Conservation (phyloP, 257 asterid species). For the Scutellaria galericulata region DNA sequence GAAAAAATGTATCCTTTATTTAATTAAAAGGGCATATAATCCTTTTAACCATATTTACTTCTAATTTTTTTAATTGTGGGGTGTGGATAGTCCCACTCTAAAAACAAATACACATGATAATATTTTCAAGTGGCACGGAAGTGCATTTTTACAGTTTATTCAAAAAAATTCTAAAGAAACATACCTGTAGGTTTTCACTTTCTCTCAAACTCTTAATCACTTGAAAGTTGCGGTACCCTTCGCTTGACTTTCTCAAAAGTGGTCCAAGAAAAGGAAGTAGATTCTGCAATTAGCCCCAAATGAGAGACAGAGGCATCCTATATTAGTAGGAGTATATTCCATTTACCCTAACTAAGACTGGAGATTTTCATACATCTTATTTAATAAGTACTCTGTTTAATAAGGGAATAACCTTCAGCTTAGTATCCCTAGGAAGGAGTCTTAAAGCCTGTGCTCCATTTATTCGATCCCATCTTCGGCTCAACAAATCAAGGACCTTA, state of each 20-base stretch:
- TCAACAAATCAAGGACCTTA: conserved; percentile 88
- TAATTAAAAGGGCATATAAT: too few species aligned
- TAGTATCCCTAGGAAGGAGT: conserved; percentile 89
- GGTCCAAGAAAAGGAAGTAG: conserved; percentile 95
- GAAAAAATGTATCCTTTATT: too few species aligned
- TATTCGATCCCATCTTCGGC: conserved; percentile 92
- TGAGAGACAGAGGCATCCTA: conserved; percentile 20
- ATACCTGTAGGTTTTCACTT: conserved; percentile 93
- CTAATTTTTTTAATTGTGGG: too few species aligned
- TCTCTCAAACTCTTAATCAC: conserved; percentile 90
- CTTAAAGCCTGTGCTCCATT: conserved; percentile 94
- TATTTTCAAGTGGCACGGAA: conserved; percentile 1
- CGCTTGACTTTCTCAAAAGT: conserved; percentile 88
- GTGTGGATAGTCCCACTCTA: too few species aligned
- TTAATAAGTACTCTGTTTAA: not conserved
- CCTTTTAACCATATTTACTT: too few species aligned
- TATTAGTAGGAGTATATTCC: conserved; percentile 19
- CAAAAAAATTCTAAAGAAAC: conserved; percentile 21
- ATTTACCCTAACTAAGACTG: conserved; percentile 15
- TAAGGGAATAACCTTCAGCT: conserved; percentile 66
- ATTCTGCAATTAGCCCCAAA: conserved; percentile 62
- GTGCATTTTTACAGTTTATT: conserved; percentile 17
- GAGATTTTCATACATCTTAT: conserved; percentile 12
- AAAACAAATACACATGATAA: not conserved
- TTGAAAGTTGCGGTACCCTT: conserved; percentile 80